Evolutionary conservation across 2,329 filamentous ascomycete species (phyloP).

Genomic region (Cadophora gregata): DNA sequence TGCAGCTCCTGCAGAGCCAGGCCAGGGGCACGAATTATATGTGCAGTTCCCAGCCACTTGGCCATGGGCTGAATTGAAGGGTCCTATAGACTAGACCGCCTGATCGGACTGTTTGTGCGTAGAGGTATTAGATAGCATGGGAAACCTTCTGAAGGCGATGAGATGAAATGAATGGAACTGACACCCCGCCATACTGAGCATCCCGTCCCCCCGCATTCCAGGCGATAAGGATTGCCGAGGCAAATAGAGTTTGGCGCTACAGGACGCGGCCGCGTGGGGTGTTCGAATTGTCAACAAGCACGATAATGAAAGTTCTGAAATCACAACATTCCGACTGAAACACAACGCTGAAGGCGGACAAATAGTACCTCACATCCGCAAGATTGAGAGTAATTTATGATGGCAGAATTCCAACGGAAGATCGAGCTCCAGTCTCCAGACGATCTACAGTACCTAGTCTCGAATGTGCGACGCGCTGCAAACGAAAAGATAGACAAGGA

Average conservation of each 20-base stretch:
- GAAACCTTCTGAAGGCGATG: neutral
- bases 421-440: conserved; percentile 81
- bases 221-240: conserved; percentile 13
- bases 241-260: conserved; percentile 22
- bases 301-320: neutral
- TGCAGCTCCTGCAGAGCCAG: conserved; percentile 18
- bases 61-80: neutral
- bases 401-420: conserved; percentile 63
- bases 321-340: neutral
- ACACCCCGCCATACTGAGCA: conserved; percentile 6
- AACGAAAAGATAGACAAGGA: conserved; percentile 69
- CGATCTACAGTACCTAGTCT: conserved; percentile 73
- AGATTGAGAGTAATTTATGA: too few relatives aligned
- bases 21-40: conserved; percentile 15
- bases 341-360: too few relatives aligned
- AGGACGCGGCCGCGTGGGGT: conserved; percentile 23
- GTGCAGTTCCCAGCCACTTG: conserved; percentile 17
- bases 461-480: conserved; percentile 72
- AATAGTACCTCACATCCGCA: too few relatives aligned
- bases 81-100: neutral
- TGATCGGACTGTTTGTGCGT: neutral
- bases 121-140: neutral
- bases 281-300: conserved; percentile 22
- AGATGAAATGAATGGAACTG: conserved; percentile 9
- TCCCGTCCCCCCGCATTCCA: conserved; percentile 18